Evolutionary conservation across 768 basidiomycete species (phyloP).

Genomic region (Lactarius tabidus): DNA sequence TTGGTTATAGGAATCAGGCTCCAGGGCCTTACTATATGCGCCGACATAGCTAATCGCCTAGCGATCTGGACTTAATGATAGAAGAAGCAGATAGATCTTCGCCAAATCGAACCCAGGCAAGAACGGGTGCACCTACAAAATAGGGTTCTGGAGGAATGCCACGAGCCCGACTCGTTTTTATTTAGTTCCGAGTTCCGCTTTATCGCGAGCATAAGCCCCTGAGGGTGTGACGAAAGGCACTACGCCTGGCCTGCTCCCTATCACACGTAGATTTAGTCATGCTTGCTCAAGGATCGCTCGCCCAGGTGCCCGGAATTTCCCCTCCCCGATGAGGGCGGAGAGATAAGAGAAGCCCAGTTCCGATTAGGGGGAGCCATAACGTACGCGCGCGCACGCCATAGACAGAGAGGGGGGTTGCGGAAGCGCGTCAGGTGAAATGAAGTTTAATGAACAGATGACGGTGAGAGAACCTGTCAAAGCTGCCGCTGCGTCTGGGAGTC

Average conservation of each 20-base stretch:
- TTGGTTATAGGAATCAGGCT: slow-evolving; percentile 42
- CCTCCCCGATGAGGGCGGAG: too few species aligned
- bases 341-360: background rate
- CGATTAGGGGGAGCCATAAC: background rate
- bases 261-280: too few species aligned
- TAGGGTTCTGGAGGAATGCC: slow-evolving; percentile 7
- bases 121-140: slow-evolving; percentile 72
- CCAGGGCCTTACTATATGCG: slow-evolving; percentile 27
- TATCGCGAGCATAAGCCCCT: slow-evolving; percentile 51
- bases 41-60: slow-evolving; percentile 71
- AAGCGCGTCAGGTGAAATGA: background rate
- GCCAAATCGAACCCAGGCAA: slow-evolving; percentile 90
- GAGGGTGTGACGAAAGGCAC: slow-evolving; percentile 56
- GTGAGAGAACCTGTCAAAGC: background rate
- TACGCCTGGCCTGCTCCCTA: slow-evolving; percentile 56
- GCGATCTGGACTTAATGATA: too few species aligned
- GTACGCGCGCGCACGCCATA: background rate
- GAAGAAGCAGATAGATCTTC: too few species aligned
- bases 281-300: too few species aligned
- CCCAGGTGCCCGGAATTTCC: too few species aligned
- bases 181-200: slow-evolving; percentile 61
- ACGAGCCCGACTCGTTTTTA: slow-evolving; percentile 57
- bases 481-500: background rate
- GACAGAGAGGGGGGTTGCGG: background rate
- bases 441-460: background rate